Percentiles rank a stretch among this genome's conserved stretches.
phyloP scores from a whole-genome alignment of 129 eudicot genomes.

The Arctium minus region DNA sequence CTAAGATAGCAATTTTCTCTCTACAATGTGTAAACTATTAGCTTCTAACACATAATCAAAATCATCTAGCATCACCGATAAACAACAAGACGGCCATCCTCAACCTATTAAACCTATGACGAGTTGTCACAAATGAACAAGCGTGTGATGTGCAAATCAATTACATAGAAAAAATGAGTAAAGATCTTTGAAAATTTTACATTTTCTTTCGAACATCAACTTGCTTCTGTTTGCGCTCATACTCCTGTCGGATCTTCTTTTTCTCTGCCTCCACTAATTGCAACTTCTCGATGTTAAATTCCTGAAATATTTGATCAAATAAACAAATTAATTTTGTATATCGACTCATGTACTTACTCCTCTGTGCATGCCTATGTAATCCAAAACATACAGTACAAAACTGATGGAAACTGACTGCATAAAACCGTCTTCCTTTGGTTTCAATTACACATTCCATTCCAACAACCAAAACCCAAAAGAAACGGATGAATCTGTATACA shows the following conservation, averaged over 20 bases:
- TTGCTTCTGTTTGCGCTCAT: slow-evolving; percentile 93
- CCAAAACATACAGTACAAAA: background rate
- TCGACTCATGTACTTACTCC: background rate
- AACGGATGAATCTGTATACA: background rate
- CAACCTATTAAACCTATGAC: slow-evolving; percentile 1
- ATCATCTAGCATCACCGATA: background rate
- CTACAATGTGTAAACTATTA: background rate
- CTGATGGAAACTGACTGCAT: background rate
- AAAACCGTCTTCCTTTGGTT: background rate
- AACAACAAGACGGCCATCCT: slow-evolving; percentile 1
- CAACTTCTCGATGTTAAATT: slow-evolving; percentile 87
- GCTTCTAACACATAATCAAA: background rate
- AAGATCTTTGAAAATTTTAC: slow-evolving; percentile 30
- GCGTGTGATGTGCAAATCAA: background rate
- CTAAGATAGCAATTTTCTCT: background rate
- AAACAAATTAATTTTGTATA: background rate
- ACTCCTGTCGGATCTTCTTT: slow-evolving; percentile 95
- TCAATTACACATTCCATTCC: background rate
- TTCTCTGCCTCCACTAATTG: slow-evolving; percentile 97
- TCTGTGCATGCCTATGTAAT: background rate
- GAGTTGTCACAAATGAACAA: background rate
- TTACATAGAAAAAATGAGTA: background rate
- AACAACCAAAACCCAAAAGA: background rate
- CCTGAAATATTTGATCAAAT: slow-evolving; percentile 29
- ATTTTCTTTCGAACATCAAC: slow-evolving; percentile 85